Evolutionary conservation across 371 early-diverging fungal species (phyloP), one percentile per base, ranked within the genome.

Genomic region (Mucor irregularis): DNA sequence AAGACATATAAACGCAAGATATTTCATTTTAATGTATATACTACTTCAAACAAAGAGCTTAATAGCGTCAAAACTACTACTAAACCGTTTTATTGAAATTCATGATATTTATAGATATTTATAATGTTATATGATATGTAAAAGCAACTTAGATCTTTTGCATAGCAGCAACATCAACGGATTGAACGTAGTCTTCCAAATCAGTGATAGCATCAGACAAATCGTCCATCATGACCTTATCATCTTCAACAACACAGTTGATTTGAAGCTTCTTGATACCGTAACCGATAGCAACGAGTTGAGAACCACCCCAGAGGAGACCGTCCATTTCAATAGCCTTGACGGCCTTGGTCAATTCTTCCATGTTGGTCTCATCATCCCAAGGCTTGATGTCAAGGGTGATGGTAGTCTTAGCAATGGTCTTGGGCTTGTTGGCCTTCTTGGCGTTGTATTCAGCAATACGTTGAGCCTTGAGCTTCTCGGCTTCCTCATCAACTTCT

Each of bases 301-400:
- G 85, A 17, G 19, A 72, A 69, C 84, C 80, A 76, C 93, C 94
- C 97, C 96, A 97, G 66, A 90, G 66, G 49, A 96, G 89, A 75
- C 97, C 96, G 53, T 93, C 93, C 90, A 92, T 87, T 16, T 58
- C 56, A 58, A 97, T 90, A 45, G 62, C 71, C 61, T 84, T 81
- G 78, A 97, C 93, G 60, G 65, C 61, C 11, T 64, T 66, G 68
- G 91, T 90, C 66, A 97, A 71, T 40, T 73, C 92, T 26, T 75
- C 82, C 80, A 94, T 83, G 65, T 90, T 84, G 54, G 97, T 97
- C 65, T 95, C 95, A 77, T 94, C 94, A 80, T 96, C 97, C 97
- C 97, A 97, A 64, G 96, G 95, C 91, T 97, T 97, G 69, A 95
- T 88, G 58, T 97, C 97, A 38, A 94, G 83, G 65, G 89, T 85